phyloP scores from a whole-genome alignment of 768 basidiomycete genomes.

The Botryobasidium botryosum region DNA sequence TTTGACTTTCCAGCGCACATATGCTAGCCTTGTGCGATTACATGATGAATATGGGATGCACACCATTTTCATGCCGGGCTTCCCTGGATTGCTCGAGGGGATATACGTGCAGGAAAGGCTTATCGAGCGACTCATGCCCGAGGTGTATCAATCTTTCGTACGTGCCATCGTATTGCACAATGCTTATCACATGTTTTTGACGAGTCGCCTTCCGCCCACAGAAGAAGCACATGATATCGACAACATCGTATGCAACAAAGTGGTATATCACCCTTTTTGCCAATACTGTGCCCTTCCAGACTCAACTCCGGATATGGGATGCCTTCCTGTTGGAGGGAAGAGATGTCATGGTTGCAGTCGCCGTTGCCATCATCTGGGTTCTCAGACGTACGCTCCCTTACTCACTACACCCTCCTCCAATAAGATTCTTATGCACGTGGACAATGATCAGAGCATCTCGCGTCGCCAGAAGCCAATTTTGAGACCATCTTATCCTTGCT shows the following conservation, averaged over 20 bases:
- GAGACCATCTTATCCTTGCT: slow-evolving; percentile 83
- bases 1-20: slow-evolving; percentile 34
- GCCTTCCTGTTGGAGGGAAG: slow-evolving; percentile 79
- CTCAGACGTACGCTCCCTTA: slow-evolving; percentile 47
- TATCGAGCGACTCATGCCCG: slow-evolving; percentile 75
- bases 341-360: slow-evolving; percentile 73
- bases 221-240: slow-evolving; percentile 76
- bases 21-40: slow-evolving; percentile 67
- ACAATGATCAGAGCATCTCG: slow-evolving; percentile 52
- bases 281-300: slow-evolving; percentile 90
- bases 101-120: slow-evolving; percentile 92
- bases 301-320: slow-evolving; percentile 90
- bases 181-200: neutral
- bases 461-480: slow-evolving; percentile 59
- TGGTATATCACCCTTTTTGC: slow-evolving; percentile 99
- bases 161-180: slow-evolving; percentile 13
- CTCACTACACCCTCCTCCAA: neutral
- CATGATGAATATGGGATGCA: slow-evolving; percentile 85
- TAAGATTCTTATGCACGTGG: neutral
- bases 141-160: slow-evolving; percentile 66
- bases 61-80: slow-evolving; percentile 78
- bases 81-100: slow-evolving; percentile 88
- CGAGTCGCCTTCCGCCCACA: slow-evolving; percentile 10
- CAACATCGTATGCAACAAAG: slow-evolving; percentile 91
- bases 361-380: slow-evolving; percentile 80